phyloP scores from a whole-genome alignment of 2,329 filamentous ascomycete species.

The Talaromyces sp. region DNA sequence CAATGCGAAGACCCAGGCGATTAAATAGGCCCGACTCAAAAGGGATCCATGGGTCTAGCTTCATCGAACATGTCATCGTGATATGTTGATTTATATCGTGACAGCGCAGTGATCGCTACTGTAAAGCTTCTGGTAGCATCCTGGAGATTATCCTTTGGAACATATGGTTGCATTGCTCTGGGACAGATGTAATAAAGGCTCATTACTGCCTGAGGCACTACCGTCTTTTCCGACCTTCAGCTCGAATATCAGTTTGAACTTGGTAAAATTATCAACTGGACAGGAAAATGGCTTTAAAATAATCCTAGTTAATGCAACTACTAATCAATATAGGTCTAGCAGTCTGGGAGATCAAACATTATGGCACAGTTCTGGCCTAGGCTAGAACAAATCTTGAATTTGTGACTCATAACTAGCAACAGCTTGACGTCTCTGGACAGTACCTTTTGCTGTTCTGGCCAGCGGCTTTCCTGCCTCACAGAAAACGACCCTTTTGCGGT shows the following conservation, averaged over 20 bases:
- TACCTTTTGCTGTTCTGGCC: slow-evolving; percentile 7
- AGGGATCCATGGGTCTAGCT: too few species aligned
- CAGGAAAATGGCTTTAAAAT: background rate
- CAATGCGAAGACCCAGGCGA: too few species aligned
- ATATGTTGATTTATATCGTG: too few species aligned
- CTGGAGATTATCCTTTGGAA: too few species aligned
- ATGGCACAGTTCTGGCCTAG: background rate
- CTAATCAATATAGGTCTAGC: background rate
- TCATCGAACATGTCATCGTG: too few species aligned
- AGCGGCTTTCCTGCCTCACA: slow-evolving; percentile 6
- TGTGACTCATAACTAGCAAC: background rate
- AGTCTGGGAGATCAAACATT: background rate
- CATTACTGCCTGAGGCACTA: background rate
- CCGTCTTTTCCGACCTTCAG: background rate
- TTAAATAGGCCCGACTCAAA: too few species aligned
- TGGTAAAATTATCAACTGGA: background rate
- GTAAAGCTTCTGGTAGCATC: too few species aligned
- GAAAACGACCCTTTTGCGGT: slow-evolving; percentile 5
- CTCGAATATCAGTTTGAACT: background rate
- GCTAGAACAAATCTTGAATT: background rate
- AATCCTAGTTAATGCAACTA: background rate
- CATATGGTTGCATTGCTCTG: too few species aligned
- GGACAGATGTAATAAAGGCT: background rate
- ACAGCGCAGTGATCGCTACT: too few species aligned
- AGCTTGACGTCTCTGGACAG: slow-evolving; percentile 1